Percentiles rank a stretch among this genome's conserved stretches.
Conservation (phyloP, 176 grass and related monocot genomes). For the Guadua angustifolia region DNA sequence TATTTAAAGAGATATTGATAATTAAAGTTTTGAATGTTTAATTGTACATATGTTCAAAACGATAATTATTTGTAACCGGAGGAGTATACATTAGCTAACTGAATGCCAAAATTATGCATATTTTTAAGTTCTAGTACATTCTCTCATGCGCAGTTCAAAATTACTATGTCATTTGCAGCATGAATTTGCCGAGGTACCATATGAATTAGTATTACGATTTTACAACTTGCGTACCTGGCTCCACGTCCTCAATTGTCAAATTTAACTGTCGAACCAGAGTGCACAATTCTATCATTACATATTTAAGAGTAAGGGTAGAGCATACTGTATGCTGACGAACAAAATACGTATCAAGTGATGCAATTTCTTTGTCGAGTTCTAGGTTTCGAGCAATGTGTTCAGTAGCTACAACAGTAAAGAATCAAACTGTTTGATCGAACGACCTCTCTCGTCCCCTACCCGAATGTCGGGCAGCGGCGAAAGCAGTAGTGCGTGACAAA, state of each 20-base stretch:
- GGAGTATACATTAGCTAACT: background rate
- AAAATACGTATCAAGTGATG: background rate
- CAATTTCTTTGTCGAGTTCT: background rate
- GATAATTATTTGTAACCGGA: no score
- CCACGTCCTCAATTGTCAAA: background rate
- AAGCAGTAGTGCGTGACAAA: background rate
- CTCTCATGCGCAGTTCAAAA: background rate
- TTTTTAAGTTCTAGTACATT: background rate
- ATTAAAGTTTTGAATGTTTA: no score
- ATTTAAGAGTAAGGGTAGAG: background rate
- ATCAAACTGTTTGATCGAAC: background rate
- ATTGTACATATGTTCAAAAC: no score
- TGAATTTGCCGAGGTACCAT: background rate
- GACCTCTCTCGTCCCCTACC: background rate
- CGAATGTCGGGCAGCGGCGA: constrained; percentile 12
- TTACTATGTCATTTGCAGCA: background rate
- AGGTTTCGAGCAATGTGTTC: background rate
- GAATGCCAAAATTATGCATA: background rate
- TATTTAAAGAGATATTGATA: no score
- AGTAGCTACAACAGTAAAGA: background rate
- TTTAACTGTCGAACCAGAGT: background rate
- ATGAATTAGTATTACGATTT: background rate
- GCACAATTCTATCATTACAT: background rate
- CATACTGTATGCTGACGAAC: background rate
- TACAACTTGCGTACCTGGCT: background rate